Conservation (phyloP, 192 early-diverging fungal genomes). For the Mortierella hygrophila region DNA sequence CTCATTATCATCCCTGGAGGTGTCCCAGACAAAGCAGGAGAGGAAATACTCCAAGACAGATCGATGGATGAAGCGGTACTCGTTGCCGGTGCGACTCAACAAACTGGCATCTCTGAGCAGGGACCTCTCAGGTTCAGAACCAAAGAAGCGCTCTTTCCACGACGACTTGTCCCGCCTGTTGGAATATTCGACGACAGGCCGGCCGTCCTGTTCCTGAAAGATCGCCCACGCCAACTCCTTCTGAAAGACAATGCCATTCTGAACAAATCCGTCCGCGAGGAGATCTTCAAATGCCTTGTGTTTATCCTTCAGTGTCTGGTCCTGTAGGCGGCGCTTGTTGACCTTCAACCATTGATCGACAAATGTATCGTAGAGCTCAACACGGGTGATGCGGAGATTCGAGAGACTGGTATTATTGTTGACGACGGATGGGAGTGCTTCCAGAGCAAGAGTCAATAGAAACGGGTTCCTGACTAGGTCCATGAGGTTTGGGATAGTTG, state of each 20-base stretch:
- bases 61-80: background rate
- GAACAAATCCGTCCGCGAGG: background rate
- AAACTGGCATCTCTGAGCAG: background rate
- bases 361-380: background rate
- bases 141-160: background rate
- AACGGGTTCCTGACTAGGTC: background rate
- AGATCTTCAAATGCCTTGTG: background rate
- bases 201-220: background rate
- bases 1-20: background rate
- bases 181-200: background rate
- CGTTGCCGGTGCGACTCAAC: background rate
- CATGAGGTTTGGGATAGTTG: background rate
- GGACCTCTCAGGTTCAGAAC: no score
- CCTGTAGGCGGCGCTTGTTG: background rate
- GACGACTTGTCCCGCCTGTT: no score
- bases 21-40: background rate
- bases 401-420: no score
- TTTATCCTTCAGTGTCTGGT: background rate
- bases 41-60: conserved; percentile 4
- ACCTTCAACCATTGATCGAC: background rate
- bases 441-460: background rate
- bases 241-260: background rate
- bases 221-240: background rate
- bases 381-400: background rate
- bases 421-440: background rate